Percentiles rank a stretch among this genome's conserved stretches.
Conservation (phyloP, 441 rosid species). For the Mallotus japonicus region DNA sequence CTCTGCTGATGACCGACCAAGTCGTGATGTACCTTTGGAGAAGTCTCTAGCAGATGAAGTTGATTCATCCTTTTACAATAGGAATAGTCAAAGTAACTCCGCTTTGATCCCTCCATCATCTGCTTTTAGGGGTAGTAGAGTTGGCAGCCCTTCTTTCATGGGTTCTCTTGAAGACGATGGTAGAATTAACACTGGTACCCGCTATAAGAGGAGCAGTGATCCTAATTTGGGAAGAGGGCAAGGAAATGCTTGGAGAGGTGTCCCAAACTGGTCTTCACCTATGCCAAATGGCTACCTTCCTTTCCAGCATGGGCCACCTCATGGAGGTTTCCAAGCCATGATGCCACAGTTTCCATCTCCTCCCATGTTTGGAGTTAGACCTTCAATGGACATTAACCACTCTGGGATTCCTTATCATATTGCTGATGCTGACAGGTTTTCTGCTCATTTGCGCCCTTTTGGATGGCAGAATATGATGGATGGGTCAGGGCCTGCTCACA, state of each 20-base stretch:
- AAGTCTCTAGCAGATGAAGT: constrained; percentile 61
- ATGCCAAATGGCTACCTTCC: constrained; percentile 85
- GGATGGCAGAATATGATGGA: constrained; percentile 97
- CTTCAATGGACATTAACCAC: constrained; percentile 81
- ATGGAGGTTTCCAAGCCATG: constrained; percentile 76
- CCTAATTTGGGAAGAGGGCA: constrained; percentile 69
- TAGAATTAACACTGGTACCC: constrained; percentile 46
- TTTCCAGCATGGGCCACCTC: constrained; percentile 88
- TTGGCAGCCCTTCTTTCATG: constrained; percentile 61
- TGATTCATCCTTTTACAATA: constrained; percentile 58
- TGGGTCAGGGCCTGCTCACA: constrained; percentile 65
- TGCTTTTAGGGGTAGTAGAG: constrained; percentile 64
- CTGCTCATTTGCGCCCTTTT: constrained; percentile 82
- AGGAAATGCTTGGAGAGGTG: constrained; percentile 88
- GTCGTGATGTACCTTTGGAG: constrained; percentile 48
- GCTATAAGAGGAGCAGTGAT: constrained; percentile 72
- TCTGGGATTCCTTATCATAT: constrained; percentile 77
- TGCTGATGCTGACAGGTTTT: constrained; percentile 79
- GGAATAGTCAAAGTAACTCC: constrained; percentile 54
- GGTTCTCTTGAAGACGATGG: constrained; percentile 69
- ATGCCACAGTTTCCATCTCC: constrained; percentile 82
- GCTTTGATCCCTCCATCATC: constrained; percentile 60
- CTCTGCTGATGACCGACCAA: constrained; percentile 50
- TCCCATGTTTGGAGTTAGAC: constrained; percentile 74
- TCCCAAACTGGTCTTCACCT: constrained; percentile 80